Base-by-base conservation (phyloP, 192 early-diverging fungal genomes). In the Coemansia furcata region DNA sequence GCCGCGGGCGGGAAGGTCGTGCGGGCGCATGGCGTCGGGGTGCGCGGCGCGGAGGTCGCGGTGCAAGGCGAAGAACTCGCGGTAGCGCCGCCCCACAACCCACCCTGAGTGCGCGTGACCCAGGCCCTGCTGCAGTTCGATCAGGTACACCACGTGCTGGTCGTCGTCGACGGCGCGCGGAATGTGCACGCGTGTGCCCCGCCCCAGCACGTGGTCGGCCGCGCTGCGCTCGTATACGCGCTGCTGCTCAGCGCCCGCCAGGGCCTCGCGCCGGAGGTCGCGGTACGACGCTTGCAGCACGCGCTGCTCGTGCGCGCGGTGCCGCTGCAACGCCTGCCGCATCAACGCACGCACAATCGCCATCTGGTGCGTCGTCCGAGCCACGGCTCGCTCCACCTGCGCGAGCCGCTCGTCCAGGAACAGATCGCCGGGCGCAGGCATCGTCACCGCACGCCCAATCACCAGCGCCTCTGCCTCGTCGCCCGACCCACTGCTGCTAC, bases 21-120 rank as follows among this genome's bases (percentile, higher is more conserved):
- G 58, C 15, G 75, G 61, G 8, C 86, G 80, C 63, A 95, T 88
- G 36, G 8, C 21, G 12, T 85, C 67, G 12, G 15, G 42, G 0
- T 88, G 82, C 21, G 74, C 67, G 1, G 77, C 68, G 32, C 85
- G 86, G 26, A 98, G 77, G 10, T 83, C 74, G 35, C 88, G 87
- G 67, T 98, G 94, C 67, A 98, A 74, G 0, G 86, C 82, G 60
- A 88, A 86, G 73, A 98, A 96, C 77, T 98, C 94, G n/a, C 87
- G 87, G 73, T 92, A 95, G 3, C 95, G 77, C 7, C 92, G 84
- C 2, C 84, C 82, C n/a, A 92, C 88, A 17, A 92, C 84, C 92
- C 92, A 93, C 4, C 91, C 89, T 4, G 66, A 47, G 1, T 69
- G 69, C 58, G 73, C 78, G 43, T 47, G 57, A 14, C 21, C 60